Conservation (phyloP, 352 stramenopile species). For the Phytophthora hybrid region DNA sequence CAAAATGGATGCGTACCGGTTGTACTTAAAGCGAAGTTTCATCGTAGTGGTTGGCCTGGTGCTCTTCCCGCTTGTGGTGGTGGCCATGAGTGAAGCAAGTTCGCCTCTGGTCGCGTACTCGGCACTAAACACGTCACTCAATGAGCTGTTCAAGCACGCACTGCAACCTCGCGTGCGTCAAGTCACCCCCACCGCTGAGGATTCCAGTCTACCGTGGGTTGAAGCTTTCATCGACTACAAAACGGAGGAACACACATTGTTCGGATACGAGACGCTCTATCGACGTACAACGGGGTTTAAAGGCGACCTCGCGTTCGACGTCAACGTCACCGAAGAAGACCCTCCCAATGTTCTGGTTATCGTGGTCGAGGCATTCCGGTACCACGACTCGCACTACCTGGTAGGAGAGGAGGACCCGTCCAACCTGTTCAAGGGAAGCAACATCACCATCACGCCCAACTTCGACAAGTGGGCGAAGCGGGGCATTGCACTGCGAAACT, state of each 20-base stretch:
- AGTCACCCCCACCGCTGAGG: neutral
- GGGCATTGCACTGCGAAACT: constrained; percentile 54
- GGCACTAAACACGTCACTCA: constrained; percentile 45
- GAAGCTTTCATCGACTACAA: constrained; percentile 25
- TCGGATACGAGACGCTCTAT: constrained; percentile 45
- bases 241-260: constrained; percentile 50
- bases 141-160: constrained; percentile 34
- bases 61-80: constrained; percentile 12
- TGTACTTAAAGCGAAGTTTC: neutral
- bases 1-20: neutral
- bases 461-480: constrained; percentile 59
- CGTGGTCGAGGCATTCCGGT: constrained; percentile 56
- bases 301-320: constrained; percentile 46
- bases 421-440: constrained; percentile 36
- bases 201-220: neutral
- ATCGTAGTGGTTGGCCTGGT: constrained; percentile 5
- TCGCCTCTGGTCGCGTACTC: constrained; percentile 31
- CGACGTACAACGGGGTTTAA: constrained; percentile 44
- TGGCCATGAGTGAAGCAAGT: constrained; percentile 16
- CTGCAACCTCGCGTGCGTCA: neutral
- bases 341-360: constrained; percentile 58
- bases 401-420: constrained; percentile 40
- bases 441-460: constrained; percentile 42
- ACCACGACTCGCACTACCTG: constrained; percentile 53
- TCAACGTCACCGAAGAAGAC: constrained; percentile 37